Conservation (phyloP, 176 grass and related monocot genomes). For the Panicum miliaceum region DNA sequence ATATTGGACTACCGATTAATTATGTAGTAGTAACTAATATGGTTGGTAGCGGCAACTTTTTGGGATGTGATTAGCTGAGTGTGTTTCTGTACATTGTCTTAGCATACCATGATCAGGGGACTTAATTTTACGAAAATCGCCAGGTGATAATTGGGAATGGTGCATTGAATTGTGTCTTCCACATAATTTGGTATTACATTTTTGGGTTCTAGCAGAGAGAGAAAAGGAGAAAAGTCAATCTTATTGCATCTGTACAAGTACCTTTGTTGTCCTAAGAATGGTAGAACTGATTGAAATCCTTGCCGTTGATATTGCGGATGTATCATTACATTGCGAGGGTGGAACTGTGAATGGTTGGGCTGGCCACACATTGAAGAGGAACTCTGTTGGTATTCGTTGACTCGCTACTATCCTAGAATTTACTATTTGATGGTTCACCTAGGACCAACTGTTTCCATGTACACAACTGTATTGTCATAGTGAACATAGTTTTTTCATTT, state of each 20-base stretch:
- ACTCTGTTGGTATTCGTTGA: neutral
- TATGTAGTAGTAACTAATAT: neutral
- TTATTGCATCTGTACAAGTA: neutral
- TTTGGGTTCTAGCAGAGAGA: slow-evolving; percentile 4
- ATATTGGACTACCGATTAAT: neutral
- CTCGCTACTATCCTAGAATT: neutral
- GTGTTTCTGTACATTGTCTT: slow-evolving; percentile 10
- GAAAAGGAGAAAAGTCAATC: neutral
- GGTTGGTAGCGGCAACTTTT: neutral
- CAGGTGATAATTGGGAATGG: slow-evolving; percentile 3
- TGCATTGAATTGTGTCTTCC: slow-evolving; percentile 9
- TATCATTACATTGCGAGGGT: neutral
- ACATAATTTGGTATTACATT: neutral
- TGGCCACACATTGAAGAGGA: neutral
- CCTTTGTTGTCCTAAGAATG: neutral
- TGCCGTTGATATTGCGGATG: neutral
- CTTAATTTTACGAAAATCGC: neutral
- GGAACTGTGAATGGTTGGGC: slow-evolving; percentile 1
- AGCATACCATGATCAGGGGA: neutral
- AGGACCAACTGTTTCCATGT: neutral
- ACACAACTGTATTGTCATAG: neutral
- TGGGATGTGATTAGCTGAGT: neutral
- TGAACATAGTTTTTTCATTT: neutral
- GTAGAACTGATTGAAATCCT: neutral
- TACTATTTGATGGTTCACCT: neutral